Base-by-base conservation (phyloP, 305 asterid genomes). In the Caryopteris hybrid region DNA sequence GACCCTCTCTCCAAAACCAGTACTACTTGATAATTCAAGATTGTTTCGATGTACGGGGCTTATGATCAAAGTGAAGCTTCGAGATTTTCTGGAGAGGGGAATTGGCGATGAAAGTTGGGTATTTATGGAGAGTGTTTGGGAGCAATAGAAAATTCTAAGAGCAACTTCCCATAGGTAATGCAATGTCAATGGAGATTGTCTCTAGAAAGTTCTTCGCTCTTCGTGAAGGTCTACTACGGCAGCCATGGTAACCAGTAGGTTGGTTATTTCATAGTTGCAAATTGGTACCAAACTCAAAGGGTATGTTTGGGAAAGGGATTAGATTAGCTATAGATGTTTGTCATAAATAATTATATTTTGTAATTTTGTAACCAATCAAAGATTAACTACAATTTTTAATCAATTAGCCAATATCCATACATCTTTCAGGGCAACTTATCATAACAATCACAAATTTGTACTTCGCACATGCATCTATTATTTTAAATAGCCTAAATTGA, bases 181-280 rank as follows among this genome's bases (percentile, higher is more conserved):
- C n/a, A 43, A 10, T n/a, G 47, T 55, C 33, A 31, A 36, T 33
- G 51, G 23, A n/a, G 62, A n/a, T 20, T 34, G 70, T 10, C 17
- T 71, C 71, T 45, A 71, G 76, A 71, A 42, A 43, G 60, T 71
- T 71, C 71, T n/a, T 18, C 16, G 25, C 14, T 29, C 39, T 65
- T 8, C 17, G 42, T 1, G 17, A 23, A 13, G 39, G n/a, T 34
- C 12, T 3, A 16, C 36, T 3, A n/a, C n/a, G n/a, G n/a, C n/a
- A 23, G 8, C 41, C 55, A 45, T 61, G 42, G 68, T 8, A 13
- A 4, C 31, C 31, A 17, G 45, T 14, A 47, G 46, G 20, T 31
- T 29, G 56, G 16, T 13, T 64, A n/a, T 48, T 42, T 36, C 0
- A 36, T 36, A 6, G 10, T 9, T 6, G 41, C 2, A 36, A 36